Percentiles rank a stretch among this genome's conserved stretches.
Evolutionary conservation across 116 monocot genomes (phyloP).

Genomic region (Phalaenopsis hybrid): DNA sequence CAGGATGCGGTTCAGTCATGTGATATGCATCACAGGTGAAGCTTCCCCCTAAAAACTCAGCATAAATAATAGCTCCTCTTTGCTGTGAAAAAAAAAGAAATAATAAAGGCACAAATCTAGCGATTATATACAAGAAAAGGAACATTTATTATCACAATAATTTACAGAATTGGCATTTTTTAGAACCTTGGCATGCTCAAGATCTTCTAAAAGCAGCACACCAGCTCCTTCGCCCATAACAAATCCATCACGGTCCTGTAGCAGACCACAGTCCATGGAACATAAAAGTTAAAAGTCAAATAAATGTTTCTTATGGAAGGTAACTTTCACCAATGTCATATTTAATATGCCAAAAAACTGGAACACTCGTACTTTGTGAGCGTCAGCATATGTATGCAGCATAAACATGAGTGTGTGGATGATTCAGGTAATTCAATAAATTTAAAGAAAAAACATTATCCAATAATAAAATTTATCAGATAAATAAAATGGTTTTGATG

Average conservation of each 20-base stretch:
- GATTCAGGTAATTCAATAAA: not conserved
- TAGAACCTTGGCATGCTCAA: slow-evolving; percentile 17
- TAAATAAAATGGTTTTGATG: not conserved
- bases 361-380: not conserved
- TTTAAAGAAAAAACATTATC: not conserved
- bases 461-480: not conserved
- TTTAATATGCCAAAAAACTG: not conserved
- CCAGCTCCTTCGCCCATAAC: slow-evolving; percentile 20
- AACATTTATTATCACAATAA: not conserved
- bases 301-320: not conserved
- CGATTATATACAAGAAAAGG: not conserved
- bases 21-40: slow-evolving; percentile 95
- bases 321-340: not conserved
- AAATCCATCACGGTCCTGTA: slow-evolving; percentile 20
- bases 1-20: slow-evolving; percentile 91
- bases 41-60: slow-evolving; percentile 85
- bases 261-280: not conserved
- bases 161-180: not conserved
- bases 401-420: not conserved
- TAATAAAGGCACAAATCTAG: not conserved
- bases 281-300: not conserved
- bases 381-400: too few relatives aligned
- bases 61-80: slow-evolving; percentile 82
- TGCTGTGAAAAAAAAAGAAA: slow-evolving; percentile 20
- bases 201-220: slow-evolving; percentile 18